A percentile compares a stretch with the other conserved stretches of the same genome.
phyloP scores from a whole-genome alignment of 768 basidiomycete genomes.

The Tephrocybe sp. region DNA sequence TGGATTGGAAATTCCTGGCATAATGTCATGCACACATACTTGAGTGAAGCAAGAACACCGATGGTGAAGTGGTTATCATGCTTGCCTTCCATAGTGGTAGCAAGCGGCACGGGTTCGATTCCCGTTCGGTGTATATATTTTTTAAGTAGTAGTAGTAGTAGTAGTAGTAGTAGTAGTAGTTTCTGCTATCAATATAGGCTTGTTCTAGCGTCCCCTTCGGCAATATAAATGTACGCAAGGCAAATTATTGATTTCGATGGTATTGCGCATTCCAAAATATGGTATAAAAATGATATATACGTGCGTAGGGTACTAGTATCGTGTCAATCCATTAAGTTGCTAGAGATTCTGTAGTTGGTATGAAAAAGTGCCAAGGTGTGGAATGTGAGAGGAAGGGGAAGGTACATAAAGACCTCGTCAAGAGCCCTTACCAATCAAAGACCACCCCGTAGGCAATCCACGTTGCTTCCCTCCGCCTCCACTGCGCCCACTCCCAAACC shows the following conservation, averaged over 20 bases:
- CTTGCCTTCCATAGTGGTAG: conserved; percentile 69
- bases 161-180: no score
- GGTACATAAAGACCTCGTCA: background rate
- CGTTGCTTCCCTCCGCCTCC: conserved; percentile 18
- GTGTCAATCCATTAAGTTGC: background rate
- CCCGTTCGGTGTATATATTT: no score
- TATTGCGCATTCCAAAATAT: no score
- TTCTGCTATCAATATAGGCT: no score
- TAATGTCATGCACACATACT: no score
- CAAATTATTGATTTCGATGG: no score
- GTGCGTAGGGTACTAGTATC: conserved; percentile 6
- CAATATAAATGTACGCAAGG: no score
- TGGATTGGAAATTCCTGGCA: background rate
- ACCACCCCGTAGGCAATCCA: conserved; percentile 19
- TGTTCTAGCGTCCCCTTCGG: no score
- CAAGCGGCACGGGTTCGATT: no score
- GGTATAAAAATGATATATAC: conserved; percentile 8
- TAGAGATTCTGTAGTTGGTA: background rate
- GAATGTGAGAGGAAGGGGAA: background rate
- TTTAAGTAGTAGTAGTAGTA: no score
- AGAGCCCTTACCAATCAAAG: conserved; percentile 10
- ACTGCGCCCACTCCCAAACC: conserved; percentile 22
- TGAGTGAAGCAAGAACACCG: no score
- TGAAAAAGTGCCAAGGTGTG: background rate
- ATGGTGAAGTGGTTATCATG: conserved; percentile 94